Evolutionary conservation across 2,329 filamentous ascomycete genomes (phyloP), one percentile per base, ranked within the genome.

Genomic region (Aspergillus sp.): DNA sequence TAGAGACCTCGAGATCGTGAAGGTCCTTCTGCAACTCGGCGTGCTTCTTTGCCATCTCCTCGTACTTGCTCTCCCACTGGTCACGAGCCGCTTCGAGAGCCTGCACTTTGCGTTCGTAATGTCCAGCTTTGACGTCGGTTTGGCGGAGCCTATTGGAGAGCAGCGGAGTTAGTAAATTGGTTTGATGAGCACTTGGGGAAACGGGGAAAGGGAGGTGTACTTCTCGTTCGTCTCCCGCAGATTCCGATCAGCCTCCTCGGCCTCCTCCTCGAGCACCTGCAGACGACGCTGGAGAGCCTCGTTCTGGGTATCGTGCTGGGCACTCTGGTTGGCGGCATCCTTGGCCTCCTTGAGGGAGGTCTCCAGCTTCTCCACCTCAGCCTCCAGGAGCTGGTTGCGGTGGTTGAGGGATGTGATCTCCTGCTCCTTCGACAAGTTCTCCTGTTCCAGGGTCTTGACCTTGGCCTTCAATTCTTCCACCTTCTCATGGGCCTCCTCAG

Each of bases 31-130:
- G 87, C 65, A 91, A 82, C 53, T 82, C 75, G 62, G 79, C 78
- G 81, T 95, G 88, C 80, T 97, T 96, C 85, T 92, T 88, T 66
- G 87, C 76, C 88, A 96, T 95, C 76, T 97, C 93, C 79, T 97
- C 94, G 80, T 95, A 97, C 82, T 99, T 97, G 76, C 82, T 74
- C 82, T 97, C 94, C 92, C 92, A 97, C 76, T 92, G 86, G 77
- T 97, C 91, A 68, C 90, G 88, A 74, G 92, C 85, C 70, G 85
- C 81, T 80, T 99, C 94, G 70, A 97, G 87, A 68, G 94, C 93
- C 78, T 97, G 91, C 65, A 97, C 94, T 83, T 97, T 97, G 79
- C 94, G 94, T 82, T 99, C 94, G 78, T 93, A 97, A 81, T 99
- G 93, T 68, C 93, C 94, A 70, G 93, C 92, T 84, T 97, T 97